phyloP scores from a whole-genome alignment of 2,329 filamentous ascomycete genomes.

The Chalaropsis thielavioides region DNA sequence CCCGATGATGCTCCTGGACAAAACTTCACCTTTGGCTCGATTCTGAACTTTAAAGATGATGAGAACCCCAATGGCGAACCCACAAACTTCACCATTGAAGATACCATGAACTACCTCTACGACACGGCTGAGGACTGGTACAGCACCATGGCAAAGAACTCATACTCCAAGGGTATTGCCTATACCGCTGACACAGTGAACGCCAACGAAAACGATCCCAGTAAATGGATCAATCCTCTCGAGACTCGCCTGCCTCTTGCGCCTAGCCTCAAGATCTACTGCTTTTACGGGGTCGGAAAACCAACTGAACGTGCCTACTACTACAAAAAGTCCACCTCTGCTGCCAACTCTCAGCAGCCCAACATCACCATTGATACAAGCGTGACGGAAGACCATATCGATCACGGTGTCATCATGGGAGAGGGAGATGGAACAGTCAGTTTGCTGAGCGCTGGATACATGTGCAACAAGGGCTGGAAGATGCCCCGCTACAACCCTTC shows the following conservation, averaged over 20 bases:
- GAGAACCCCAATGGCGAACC: conserved; percentile 49
- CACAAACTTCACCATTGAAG: conserved; percentile 65
- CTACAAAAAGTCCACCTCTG: conserved; percentile 56
- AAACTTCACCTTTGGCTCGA: conserved; percentile 58
- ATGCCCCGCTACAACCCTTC: conserved; percentile 90
- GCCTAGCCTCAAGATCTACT: conserved; percentile 85
- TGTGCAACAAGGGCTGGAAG: conserved; percentile 92
- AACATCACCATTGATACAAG: conserved; percentile 62
- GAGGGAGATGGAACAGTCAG: conserved; percentile 96
- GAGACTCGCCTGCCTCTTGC: conserved; percentile 77
- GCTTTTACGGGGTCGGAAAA: conserved; percentile 93
- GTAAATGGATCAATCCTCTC: conserved; percentile 90
- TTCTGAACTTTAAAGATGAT: conserved; percentile 65
- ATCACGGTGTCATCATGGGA: conserved; percentile 88
- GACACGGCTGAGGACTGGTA: conserved; percentile 79
- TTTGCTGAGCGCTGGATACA: conserved; percentile 81
- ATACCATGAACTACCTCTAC: conserved; percentile 65
- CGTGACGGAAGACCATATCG: conserved; percentile 44
- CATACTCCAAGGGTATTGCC: conserved; percentile 82
- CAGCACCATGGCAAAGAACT: conserved; percentile 50
- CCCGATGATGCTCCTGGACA: conserved; percentile 73
- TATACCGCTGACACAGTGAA: conserved; percentile 68
- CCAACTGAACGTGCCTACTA: conserved; percentile 86
- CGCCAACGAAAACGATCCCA: conserved; percentile 57
- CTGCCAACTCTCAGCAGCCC: conserved; percentile 43